A percentile compares a stretch with the other conserved stretches of the same genome.
phyloP scores from a whole-genome alignment of 768 basidiomycete species.

The Coprinopsis sp. region DNA sequence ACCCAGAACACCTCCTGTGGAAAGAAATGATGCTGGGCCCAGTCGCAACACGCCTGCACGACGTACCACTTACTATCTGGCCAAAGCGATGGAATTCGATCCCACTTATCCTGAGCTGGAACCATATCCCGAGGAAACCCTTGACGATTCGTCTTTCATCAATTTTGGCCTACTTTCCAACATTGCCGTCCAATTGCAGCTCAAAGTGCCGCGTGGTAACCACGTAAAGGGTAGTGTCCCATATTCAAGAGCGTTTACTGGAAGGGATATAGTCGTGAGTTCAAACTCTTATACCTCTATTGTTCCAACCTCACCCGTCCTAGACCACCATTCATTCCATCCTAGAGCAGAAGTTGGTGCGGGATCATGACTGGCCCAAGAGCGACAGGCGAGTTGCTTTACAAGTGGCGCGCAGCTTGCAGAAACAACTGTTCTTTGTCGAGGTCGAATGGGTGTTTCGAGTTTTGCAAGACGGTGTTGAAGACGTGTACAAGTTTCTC shows the following conservation, averaged over 20 bases:
- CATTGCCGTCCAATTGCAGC: constrained; percentile 81
- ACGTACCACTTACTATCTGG: constrained; percentile 25
- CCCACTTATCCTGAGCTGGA: constrained; percentile 35
- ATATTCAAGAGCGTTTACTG: constrained; percentile 88
- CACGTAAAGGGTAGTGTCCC: constrained; percentile 96
- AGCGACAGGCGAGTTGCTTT: constrained; percentile 81
- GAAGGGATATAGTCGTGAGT: constrained; percentile 88
- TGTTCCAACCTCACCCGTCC: not conserved
- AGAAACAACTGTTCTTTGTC: constrained; percentile 91
- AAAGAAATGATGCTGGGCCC: constrained; percentile 17
- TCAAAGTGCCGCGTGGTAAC: constrained; percentile 81
- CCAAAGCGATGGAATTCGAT: constrained; percentile 27
- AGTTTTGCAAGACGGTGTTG: constrained; percentile 78
- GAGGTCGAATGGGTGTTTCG: constrained; percentile 94
- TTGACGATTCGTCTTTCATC: constrained; percentile 67
- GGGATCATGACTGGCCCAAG: constrained; percentile 68
- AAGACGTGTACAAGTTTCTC: constrained; percentile 91
- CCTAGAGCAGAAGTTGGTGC: constrained; percentile 78
- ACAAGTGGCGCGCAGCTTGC: constrained; percentile 84
- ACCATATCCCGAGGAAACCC: constrained; percentile 42
- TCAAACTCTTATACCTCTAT: not conserved
- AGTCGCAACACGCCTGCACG: constrained; percentile 19
- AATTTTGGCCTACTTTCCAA: constrained; percentile 85
- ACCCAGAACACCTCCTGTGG: too few relatives aligned
- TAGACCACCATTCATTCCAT: constrained; percentile 86